phyloP scores from a whole-genome alignment of 176 grass and related monocot species.

The Hordeum marinum region DNA sequence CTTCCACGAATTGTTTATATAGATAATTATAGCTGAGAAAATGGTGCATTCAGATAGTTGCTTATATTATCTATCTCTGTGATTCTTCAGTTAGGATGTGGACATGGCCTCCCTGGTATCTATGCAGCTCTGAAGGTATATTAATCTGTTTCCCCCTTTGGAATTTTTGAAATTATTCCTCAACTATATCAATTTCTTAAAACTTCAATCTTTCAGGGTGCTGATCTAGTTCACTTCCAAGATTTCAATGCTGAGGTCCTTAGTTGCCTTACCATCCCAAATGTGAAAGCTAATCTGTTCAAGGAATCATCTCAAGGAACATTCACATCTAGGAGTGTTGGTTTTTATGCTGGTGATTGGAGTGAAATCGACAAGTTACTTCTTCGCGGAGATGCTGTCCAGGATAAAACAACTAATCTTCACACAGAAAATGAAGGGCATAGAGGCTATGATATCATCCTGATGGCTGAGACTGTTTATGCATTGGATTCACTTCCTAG shows the following conservation, averaged over 20 bases:
- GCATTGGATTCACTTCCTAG: constrained; percentile 61
- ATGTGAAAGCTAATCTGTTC: constrained; percentile 67
- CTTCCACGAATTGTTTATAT: background rate
- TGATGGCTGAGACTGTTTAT: constrained; percentile 97
- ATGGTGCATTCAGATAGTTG: constrained; percentile 2
- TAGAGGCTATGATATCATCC: constrained; percentile 81
- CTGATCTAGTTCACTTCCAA: constrained; percentile 80
- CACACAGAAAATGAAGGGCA: constrained; percentile 6
- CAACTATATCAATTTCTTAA: constrained; percentile 20
- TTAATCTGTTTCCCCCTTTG: constrained; percentile 17
- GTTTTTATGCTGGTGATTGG: constrained; percentile 96
- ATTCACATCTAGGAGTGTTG: constrained; percentile 27
- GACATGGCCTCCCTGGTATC: constrained; percentile 93
- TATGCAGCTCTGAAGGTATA: constrained; percentile 70
- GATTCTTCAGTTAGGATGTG: constrained; percentile 79
- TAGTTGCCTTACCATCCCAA: constrained; percentile 80
- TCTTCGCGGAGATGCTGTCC: constrained; percentile 26
- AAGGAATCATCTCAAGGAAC: constrained; percentile 40
- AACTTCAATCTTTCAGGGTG: constrained; percentile 52
- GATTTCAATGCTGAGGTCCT: constrained; percentile 98
- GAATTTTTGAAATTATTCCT: constrained; percentile 1
- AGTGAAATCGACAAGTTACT: constrained; percentile 79
- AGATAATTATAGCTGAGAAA: constrained; percentile 23
- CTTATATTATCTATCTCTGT: constrained; percentile 31
- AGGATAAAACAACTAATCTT: constrained; percentile 33